Evolutionary conservation across 352 stramenopile species (phyloP), one percentile per base, ranked within the genome.

Genomic region (Phytophthora foliorum): DNA sequence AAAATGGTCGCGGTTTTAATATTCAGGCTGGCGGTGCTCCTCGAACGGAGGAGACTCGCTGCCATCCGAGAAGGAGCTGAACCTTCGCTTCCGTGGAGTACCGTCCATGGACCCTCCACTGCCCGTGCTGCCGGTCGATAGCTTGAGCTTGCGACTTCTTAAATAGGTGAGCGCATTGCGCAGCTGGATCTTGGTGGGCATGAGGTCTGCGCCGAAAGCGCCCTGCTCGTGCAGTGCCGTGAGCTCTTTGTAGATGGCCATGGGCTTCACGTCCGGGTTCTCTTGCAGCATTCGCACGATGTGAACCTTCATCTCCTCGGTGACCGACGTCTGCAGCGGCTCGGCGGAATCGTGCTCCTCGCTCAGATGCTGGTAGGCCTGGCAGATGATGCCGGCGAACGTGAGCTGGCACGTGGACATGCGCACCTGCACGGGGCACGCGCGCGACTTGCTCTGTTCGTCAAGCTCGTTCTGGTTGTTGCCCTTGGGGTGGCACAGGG

Each of bases 351-450:
- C 85, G 60, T 93, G 81, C 55, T 91, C 82, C 53, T 91, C 78
- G 51, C 85, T 93, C 34, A 93, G 57, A 57, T 93, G 85, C 69
- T 93, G 77, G 52, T 92, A 93, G 19, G 85, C 80, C 50, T 93
- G 85, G 60, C 85, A 93, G 53, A 93, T 65, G 51, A 93, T 80
- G 45, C 85, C 85, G 4, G 75, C 67, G 67, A 83, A 89, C 44
- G 85, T 93, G 69, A 91, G 82, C 62, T 93, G 85, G 50, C 85
- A 93, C 50, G 85, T 93, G 16, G 85, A 93, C 85, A 93, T 93
- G 59, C 85, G 85, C 53, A 93, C 74, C 60, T 93, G 85, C 46
- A 92, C 85, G 29, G 83, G 85, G 29, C 85, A 93, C 39, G 52
- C 65, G 36, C 67, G 72, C n/a, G 69, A 73, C 46, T 85, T 80